Conservation (phyloP, 1,284 basidiomycete species). For the Heimioporus punctisporus region DNA sequence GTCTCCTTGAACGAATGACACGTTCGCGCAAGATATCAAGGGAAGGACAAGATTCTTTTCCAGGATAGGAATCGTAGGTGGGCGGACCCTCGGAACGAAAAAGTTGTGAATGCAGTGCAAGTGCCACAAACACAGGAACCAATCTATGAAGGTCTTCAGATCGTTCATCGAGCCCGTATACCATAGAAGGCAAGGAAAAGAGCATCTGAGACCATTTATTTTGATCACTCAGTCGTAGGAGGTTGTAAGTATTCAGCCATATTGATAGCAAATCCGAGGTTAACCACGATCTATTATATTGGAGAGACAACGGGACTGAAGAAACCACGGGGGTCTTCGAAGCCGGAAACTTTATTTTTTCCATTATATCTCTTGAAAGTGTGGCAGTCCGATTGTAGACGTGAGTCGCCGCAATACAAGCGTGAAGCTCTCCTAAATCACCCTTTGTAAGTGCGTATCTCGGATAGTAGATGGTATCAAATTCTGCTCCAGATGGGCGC, state of each 20-base stretch:
- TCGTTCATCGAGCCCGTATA: constrained; percentile 24
- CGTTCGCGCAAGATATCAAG: not conserved
- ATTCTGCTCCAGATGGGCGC: no score
- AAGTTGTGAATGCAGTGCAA: constrained; percentile 9
- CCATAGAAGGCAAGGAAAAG: constrained; percentile 33
- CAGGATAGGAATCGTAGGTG: constrained; percentile 4
- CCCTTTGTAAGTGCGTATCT: no score
- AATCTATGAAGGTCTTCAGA: constrained; percentile 8
- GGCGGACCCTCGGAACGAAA: constrained; percentile 15
- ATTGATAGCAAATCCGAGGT: constrained; percentile 7
- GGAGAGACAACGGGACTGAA: no score
- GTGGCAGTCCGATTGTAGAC: no score
- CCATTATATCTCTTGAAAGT: no score
- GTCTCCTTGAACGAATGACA: constrained; percentile 1
- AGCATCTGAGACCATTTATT: constrained; percentile 20
- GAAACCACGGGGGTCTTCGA: no score
- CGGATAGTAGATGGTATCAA: no score
- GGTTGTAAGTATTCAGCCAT: constrained; percentile 35
- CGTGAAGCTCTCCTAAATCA: no score
- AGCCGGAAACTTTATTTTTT: no score
- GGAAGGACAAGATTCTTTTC: constrained; percentile 11
- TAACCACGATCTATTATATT: constrained; percentile 21
- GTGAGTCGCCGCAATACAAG: no score
- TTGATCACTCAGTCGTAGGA: constrained; percentile 17
- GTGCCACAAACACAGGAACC: constrained; percentile 8